Conservation (phyloP, 768 basidiomycete genomes). For the Lyophyllum atratum region DNA sequence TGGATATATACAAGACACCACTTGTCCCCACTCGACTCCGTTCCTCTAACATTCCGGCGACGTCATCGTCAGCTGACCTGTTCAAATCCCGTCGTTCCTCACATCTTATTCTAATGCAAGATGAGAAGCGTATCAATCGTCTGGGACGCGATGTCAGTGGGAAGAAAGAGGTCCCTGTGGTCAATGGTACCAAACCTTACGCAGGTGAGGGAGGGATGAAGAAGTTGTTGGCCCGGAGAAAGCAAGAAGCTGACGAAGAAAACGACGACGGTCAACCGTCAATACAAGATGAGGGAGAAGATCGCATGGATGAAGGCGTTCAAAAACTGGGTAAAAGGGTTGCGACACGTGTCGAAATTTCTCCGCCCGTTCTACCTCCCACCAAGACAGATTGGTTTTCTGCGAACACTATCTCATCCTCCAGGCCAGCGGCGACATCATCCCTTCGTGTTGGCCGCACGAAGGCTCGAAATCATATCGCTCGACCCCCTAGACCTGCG, state of each 20-base stretch:
- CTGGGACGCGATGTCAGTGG: constrained; percentile 41
- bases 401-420: constrained; percentile 27
- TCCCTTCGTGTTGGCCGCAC: constrained; percentile 69
- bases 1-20: constrained; percentile 81
- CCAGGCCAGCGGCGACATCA: constrained; percentile 36
- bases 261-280: constrained; percentile 18
- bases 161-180: constrained; percentile 39
- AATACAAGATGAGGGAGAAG: constrained; percentile 28
- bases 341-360: constrained; percentile 16
- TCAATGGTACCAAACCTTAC: constrained; percentile 72
- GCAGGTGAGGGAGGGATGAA: constrained; percentile 80
- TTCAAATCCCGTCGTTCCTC: constrained; percentile 55
- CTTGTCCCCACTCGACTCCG: constrained; percentile 65
- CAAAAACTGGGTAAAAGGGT: constrained; percentile 10
- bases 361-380: constrained; percentile 23
- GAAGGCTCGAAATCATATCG: constrained; percentile 60
- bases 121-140: constrained; percentile 52
- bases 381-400: constrained; percentile 34
- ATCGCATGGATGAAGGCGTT: constrained; percentile 28
- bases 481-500: constrained; percentile 50
- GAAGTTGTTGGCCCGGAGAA: constrained; percentile 67
- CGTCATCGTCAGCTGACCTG: constrained; percentile 52
- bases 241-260: constrained; percentile 56
- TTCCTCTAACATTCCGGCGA: constrained; percentile 30
- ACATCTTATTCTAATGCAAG: constrained; percentile 58